phyloP scores from a whole-genome alignment of 768 basidiomycete genomes.

The Amanita jacksonii region DNA sequence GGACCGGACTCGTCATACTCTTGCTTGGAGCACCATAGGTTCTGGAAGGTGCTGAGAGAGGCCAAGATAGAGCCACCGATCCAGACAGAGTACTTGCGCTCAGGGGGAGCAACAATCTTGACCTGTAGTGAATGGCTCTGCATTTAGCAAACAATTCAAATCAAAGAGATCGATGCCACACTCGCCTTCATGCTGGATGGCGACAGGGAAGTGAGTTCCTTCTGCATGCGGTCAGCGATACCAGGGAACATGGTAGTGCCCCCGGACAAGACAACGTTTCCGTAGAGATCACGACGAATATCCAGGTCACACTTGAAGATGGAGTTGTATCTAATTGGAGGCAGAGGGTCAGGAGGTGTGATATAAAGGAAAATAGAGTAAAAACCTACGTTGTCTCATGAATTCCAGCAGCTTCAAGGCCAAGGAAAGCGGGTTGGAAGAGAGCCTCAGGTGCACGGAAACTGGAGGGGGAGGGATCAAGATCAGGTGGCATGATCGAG shows the following conservation, averaged over 20 bases:
- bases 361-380: too few relatives aligned
- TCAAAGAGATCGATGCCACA: constrained; percentile 3
- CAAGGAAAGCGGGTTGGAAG: constrained; percentile 88
- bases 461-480: too few relatives aligned
- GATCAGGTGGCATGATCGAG: too few relatives aligned
- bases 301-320: constrained; percentile 85
- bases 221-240: constrained; percentile 93
- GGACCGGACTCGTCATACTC: constrained; percentile 87
- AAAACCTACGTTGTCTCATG: constrained; percentile 74
- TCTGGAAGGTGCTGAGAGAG: constrained; percentile 92
- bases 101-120: constrained; percentile 90
- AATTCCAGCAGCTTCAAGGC: constrained; percentile 84
- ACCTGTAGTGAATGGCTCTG: constrained; percentile 31
- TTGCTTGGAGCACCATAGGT: constrained; percentile 89
- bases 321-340: constrained; percentile 71
- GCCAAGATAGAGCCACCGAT: constrained; percentile 84
- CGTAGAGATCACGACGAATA: constrained; percentile 72
- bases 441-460: constrained; percentile 92
- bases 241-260: constrained; percentile 96
- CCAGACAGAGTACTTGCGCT: constrained; percentile 95
- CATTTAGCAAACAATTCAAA: background rate
- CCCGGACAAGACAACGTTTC: constrained; percentile 81
- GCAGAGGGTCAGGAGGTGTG: too few relatives aligned
- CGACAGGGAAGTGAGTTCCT: constrained; percentile 64
- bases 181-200: constrained; percentile 82